Evolutionary conservation across 2,329 filamentous ascomycete species (phyloP).

Genomic region (Talaromyces marneffei): DNA sequence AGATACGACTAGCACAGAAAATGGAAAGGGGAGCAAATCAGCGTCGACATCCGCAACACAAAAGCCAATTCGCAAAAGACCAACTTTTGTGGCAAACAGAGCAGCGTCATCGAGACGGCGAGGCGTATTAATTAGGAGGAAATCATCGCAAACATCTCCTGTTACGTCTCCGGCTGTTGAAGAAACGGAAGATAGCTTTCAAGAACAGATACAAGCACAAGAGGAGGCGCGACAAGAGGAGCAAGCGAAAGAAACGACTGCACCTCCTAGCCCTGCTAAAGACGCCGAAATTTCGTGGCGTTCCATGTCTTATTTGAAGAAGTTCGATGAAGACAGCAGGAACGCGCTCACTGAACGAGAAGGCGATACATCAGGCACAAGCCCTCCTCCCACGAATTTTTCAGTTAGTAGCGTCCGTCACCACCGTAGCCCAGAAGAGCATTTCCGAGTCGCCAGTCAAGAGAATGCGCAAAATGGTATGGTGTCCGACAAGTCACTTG

Average conservation of each 20-base stretch:
- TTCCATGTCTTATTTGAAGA: conserved; percentile 10
- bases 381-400: conserved; percentile 14
- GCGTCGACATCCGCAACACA: background rate
- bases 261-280: background rate
- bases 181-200: background rate
- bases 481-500: conserved; percentile 21
- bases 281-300: conserved; percentile 8
- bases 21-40: background rate
- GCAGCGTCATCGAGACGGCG: conserved; percentile 25
- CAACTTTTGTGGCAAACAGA: conserved; percentile 25
- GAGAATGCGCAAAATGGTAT: background rate
- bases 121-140: conserved; percentile 30
- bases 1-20: conserved; percentile 15
- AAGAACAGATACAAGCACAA: background rate
- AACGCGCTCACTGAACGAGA: background rate
- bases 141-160: conserved; percentile 31
- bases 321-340: conserved; percentile 1
- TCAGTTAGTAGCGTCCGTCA: conserved; percentile 16
- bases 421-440: conserved; percentile 17
- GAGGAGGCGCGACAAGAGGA: background rate
- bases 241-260: background rate
- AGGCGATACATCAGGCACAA: background rate
- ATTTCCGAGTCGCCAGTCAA: conserved; percentile 10
- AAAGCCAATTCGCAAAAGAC: conserved; percentile 24
- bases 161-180: conserved; percentile 10